A percentile compares a stretch with the other conserved stretches of the same genome.
Conservation (phyloP, 768 basidiomycete species). For the Suillus decipiens region DNA sequence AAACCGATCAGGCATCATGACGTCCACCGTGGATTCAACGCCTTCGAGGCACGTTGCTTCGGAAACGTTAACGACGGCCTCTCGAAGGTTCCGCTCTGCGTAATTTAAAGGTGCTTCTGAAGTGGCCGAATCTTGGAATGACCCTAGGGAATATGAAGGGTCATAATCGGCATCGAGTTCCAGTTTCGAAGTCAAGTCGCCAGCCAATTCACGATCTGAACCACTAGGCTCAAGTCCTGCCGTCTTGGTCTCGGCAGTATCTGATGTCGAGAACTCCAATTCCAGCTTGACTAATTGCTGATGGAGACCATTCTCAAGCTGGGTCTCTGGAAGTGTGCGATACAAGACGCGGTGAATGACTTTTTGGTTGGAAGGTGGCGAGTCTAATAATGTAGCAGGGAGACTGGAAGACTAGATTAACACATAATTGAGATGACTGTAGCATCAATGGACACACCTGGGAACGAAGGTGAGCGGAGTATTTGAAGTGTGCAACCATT, state of each 20-base stretch:
- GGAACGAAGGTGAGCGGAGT: slow-evolving; percentile 48
- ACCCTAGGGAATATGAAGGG: not conserved
- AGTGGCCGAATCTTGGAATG: not conserved
- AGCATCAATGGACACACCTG: slow-evolving; percentile 39
- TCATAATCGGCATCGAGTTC: slow-evolving; percentile 13
- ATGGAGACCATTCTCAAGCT: slow-evolving; percentile 12
- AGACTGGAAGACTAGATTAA: slow-evolving; percentile 31
- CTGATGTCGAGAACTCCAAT: slow-evolving; percentile 30
- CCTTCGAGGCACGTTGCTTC: slow-evolving; percentile 37
- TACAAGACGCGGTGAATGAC: slow-evolving; percentile 53
- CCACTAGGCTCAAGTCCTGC: not conserved
- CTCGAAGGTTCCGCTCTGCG: slow-evolving; percentile 1
- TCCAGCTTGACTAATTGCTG: slow-evolving; percentile 42
- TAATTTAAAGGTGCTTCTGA: not conserved
- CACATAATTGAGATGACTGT: no score
- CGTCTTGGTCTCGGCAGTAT: no score
- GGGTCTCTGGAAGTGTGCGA: slow-evolving; percentile 31
- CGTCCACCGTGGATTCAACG: slow-evolving; percentile 41
- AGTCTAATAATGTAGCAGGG: slow-evolving; percentile 37
- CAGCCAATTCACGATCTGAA: not conserved
- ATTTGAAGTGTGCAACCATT: slow-evolving; percentile 43
- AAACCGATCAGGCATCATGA: slow-evolving; percentile 63
- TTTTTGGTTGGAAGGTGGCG: slow-evolving; percentile 32
- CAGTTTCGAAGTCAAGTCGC: not conserved
- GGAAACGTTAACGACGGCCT: slow-evolving; percentile 9